Base-by-base conservation (phyloP, 352 stramenopile species). In the Phytophthora macrochlamydospora region DNA sequence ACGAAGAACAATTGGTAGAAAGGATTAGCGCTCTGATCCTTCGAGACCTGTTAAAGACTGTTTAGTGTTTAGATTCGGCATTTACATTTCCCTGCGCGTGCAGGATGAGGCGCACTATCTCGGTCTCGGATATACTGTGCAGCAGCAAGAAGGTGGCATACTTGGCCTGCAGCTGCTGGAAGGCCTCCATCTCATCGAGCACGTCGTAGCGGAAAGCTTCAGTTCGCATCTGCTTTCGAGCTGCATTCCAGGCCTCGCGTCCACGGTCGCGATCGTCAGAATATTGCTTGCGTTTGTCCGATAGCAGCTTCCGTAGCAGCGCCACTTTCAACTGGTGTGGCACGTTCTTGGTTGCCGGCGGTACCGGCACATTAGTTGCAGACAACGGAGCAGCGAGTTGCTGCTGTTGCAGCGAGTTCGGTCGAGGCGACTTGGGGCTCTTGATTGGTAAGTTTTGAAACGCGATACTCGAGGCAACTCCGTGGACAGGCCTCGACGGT, bases 141-240 rank as follows among this genome's bases (percentile, higher is more conserved):
- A 94, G 70, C 50, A 94, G 51, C 14, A 94, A 66, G 49, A 94
- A 92, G 45, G 85, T 76, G 1, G 79, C 67, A 56, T 89, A 79
- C 51, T 88, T 76, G 32, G 77, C 78, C 51, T 89, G 71, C 30
- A 94, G 83, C 8, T 71, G 77, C 53, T 92, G 82, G 35, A 80
- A 90, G 7, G 77, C 78, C 1, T 75, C 75, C 43, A 94, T 53
- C 37, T 92, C 84, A 14, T 91, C 81, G 30, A 90, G 56, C 11
- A 91, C 82, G 37, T 92, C 84, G 70, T 92, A 92, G 32, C 78
- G 73, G 35, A 91, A 87, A 33, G 84, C 83, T 12, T 79, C 60
- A n/a, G 52, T 74, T 6, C 83, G 82, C 61, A 81, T 78, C 45
- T 89, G 67, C 60, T 90, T 77, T 1, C 73, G 70, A 2, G 62